A percentile compares a stretch with the other conserved stretches of the same genome.
These are phyloP conservation scores for Phytophthora ohioensis DNA, from an alignment of 352 stramenopile species.

Conservation along the genomic window DNA sequence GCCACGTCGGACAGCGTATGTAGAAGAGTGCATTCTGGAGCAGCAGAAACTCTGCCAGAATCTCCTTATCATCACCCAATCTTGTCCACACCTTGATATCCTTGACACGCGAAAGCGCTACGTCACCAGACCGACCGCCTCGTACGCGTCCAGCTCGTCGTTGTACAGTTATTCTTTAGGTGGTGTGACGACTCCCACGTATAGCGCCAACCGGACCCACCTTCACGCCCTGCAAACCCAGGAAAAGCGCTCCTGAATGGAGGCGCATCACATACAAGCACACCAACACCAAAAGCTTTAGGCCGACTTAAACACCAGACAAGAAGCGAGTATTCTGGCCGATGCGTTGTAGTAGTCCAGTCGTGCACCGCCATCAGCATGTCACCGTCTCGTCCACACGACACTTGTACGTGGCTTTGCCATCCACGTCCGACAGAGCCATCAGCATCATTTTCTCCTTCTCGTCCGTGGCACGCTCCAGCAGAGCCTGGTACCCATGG, in stretches of 20 bases:
- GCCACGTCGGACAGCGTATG: constrained; percentile 85
- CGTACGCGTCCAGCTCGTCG: constrained; percentile 90
- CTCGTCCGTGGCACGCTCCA: constrained; percentile 69
- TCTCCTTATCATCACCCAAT: constrained; percentile 83
- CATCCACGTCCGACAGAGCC: constrained; percentile 65
- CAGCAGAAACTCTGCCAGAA: constrained; percentile 76
- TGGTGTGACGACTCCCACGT: constrained; percentile 96
- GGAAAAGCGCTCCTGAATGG: constrained; percentile 89
- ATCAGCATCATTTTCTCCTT: constrained; percentile 72
- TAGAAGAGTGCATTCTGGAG: constrained; percentile 88
- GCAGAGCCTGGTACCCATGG: constrained; percentile 80
- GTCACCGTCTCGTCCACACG: constrained; percentile 82
- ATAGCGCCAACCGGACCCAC: constrained; percentile 84
- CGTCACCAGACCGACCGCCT: constrained; percentile 83
- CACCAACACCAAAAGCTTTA: constrained; percentile 71
- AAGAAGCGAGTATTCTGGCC: constrained; percentile 76
- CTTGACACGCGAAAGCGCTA: constrained; percentile 86
- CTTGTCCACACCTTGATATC: constrained; percentile 90
- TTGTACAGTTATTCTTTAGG: constrained; percentile 97
- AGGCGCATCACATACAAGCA: constrained; percentile 86
- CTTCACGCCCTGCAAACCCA: constrained; percentile 65
- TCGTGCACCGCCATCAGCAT: constrained; percentile 88
- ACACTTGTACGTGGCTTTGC: constrained; percentile 85
- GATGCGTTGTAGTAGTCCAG: constrained; percentile 80
- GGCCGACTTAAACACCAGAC: constrained; percentile 50